Evolutionary conservation across 1,284 basidiomycete species (phyloP).

Genomic region (Moesziomyces sp.): DNA sequence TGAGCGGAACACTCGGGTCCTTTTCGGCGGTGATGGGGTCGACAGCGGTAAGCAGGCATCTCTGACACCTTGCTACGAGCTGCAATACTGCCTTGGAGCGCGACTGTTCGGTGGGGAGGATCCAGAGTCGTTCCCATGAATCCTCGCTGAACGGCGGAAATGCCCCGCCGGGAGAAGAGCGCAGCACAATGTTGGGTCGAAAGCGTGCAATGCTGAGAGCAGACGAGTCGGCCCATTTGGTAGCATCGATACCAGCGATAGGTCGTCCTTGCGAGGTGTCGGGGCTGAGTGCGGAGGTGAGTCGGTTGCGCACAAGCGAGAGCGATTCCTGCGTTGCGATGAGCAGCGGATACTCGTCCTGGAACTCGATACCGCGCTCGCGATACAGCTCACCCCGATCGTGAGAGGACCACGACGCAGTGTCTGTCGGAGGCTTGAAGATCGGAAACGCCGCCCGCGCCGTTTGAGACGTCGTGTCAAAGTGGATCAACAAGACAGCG

Average conservation of each 20-base stretch:
- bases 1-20: conserved; percentile 50
- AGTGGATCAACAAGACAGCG: conserved; percentile 47
- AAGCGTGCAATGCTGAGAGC: conserved; percentile 45
- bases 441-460: conserved; percentile 47
- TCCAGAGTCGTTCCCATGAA: conserved; percentile 50
- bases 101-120: conserved; percentile 10
- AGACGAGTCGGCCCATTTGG: conserved; percentile 7
- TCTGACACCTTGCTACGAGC: conserved; percentile 52
- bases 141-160: conserved; percentile 44
- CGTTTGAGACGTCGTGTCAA: conserved; percentile 35
- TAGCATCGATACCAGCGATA: conserved; percentile 14
- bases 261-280: conserved; percentile 7
- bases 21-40: conserved; percentile 49
- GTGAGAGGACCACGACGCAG: background rate
- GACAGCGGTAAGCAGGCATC: conserved; percentile 56
- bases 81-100: conserved; percentile 32
- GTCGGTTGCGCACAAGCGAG: conserved; percentile 26
- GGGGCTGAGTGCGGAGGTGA: conserved; percentile 14
- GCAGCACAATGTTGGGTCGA: conserved; percentile 53
- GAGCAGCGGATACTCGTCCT: conserved; percentile 58
- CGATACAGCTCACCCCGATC: conserved; percentile 28
- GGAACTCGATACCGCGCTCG: conserved; percentile 50
- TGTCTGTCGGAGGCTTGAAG: conserved; percentile 49
- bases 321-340: conserved; percentile 49
- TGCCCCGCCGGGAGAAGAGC: background rate